A percentile compares a stretch with the other conserved stretches of the same genome.
phyloP scores from a whole-genome alignment of 2,329 filamentous ascomycete species.

The Sclerotinia nivalis region DNA sequence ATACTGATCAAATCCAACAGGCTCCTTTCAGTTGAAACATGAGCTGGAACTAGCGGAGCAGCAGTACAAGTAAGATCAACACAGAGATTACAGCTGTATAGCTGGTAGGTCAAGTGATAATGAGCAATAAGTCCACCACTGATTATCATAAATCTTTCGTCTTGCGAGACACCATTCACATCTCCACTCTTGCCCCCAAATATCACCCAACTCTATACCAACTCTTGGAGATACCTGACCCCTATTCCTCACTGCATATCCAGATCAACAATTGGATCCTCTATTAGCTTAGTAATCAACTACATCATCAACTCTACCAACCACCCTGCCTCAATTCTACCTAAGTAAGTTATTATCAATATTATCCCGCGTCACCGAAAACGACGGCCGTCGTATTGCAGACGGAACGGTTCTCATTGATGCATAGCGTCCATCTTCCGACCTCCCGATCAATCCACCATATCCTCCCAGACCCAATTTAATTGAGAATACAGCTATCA shows the following conservation, averaged over 20 bases:
- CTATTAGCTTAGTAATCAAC: neutral
- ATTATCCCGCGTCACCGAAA: constrained; percentile 7
- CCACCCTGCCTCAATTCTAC: neutral
- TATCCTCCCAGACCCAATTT: constrained; percentile 6
- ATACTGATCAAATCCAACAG: neutral
- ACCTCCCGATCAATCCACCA: constrained; percentile 1
- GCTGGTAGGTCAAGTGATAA: neutral
- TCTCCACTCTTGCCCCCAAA: neutral
- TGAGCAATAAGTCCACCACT: neutral
- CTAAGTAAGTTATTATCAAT: neutral
- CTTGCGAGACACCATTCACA: neutral
- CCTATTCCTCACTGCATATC: neutral
- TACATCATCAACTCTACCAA: neutral
- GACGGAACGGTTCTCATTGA: constrained; percentile 5
- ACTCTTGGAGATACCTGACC: neutral
- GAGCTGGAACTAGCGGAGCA: neutral
- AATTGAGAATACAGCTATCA: constrained; percentile 1
- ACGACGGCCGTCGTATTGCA: constrained; percentile 4
- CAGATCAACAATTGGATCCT: neutral
- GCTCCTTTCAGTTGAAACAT: neutral
- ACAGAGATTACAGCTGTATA: neutral
- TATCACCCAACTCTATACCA: neutral
- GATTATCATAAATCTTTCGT: neutral
- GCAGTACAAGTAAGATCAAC: neutral
- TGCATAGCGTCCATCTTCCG: constrained; percentile 5